Conservation (phyloP, 129 eudicot genomes). For the Apium graveolens region DNA sequence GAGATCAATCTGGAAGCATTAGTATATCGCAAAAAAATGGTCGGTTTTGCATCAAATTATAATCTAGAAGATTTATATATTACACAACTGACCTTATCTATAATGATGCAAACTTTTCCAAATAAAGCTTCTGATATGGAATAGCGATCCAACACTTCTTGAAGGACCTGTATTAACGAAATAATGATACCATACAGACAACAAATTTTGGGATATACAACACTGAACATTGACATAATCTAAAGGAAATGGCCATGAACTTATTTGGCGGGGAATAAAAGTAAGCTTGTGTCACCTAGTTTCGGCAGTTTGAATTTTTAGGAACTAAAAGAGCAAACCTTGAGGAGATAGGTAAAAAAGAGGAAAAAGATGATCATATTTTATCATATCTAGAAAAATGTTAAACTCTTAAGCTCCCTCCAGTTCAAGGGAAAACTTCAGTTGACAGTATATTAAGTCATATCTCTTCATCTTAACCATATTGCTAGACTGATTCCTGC, state of each 20-base stretch:
- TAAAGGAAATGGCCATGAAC: not conserved
- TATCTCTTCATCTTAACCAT: not conserved
- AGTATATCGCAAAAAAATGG: not conserved
- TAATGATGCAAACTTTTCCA: slow-evolving; percentile 74
- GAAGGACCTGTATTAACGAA: slow-evolving; percentile 57
- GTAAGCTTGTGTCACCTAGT: not conserved
- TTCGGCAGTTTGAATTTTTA: not conserved
- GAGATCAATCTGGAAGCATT: not conserved
- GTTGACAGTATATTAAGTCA: not conserved
- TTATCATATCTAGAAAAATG: not conserved
- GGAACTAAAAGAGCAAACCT: not conserved
- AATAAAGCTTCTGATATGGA: slow-evolving; percentile 69
- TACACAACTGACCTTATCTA: slow-evolving; percentile 79
- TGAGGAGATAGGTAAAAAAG: not conserved
- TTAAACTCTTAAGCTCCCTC: not conserved
- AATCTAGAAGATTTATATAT: slow-evolving; percentile 1
- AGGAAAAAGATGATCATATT: not conserved
- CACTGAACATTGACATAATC: not conserved
- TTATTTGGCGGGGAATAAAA: not conserved
- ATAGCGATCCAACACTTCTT: slow-evolving; percentile 71
- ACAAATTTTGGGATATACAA: not conserved
- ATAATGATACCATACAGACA: not conserved
- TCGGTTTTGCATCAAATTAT: not conserved
- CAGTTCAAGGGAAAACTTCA: not conserved
- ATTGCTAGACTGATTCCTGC: not conserved